Conservation (phyloP, 495 filamentous ascomycete genomes). For the Daldinia vernicosa region DNA sequence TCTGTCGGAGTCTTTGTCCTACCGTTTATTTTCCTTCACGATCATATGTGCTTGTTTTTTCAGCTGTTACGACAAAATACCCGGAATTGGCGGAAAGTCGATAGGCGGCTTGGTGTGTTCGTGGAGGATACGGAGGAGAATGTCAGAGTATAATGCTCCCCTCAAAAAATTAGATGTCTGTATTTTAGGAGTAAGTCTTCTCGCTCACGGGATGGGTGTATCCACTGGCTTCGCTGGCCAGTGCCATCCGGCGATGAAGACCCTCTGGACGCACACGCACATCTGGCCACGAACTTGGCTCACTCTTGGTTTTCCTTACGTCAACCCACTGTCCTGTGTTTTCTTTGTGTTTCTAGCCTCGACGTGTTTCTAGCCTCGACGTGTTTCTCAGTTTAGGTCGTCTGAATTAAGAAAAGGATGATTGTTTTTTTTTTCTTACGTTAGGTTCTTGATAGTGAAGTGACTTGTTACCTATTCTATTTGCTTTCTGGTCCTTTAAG, state of each 20-base stretch:
- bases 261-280: slow-evolving; percentile 38
- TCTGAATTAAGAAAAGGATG: slow-evolving; percentile 46
- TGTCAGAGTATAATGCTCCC: slow-evolving; percentile 38
- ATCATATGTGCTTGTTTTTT: slow-evolving; percentile 43
- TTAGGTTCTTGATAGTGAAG: slow-evolving; percentile 23
- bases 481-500: not conserved
- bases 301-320: slow-evolving; percentile 48
- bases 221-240: slow-evolving; percentile 40
- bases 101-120: slow-evolving; percentile 41
- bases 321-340: slow-evolving; percentile 44
- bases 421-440: slow-evolving; percentile 38
- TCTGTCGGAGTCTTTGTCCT: slow-evolving; percentile 30
- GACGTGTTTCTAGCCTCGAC: slow-evolving; percentile 40
- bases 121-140: slow-evolving; percentile 46
- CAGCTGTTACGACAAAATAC: slow-evolving; percentile 47
- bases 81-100: slow-evolving; percentile 44
- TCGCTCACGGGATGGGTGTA: slow-evolving; percentile 35
- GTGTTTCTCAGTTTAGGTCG: slow-evolving; percentile 42
- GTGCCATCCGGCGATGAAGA: slow-evolving; percentile 38
- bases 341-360: slow-evolving; percentile 45
- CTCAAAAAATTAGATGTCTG: slow-evolving; percentile 48
- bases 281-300: slow-evolving; percentile 43
- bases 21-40: slow-evolving; percentile 41
- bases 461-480: not conserved
- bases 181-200: slow-evolving; percentile 49